phyloP scores from a whole-genome alignment of 257 asterid species.

The Haberlea rhodopensis region DNA sequence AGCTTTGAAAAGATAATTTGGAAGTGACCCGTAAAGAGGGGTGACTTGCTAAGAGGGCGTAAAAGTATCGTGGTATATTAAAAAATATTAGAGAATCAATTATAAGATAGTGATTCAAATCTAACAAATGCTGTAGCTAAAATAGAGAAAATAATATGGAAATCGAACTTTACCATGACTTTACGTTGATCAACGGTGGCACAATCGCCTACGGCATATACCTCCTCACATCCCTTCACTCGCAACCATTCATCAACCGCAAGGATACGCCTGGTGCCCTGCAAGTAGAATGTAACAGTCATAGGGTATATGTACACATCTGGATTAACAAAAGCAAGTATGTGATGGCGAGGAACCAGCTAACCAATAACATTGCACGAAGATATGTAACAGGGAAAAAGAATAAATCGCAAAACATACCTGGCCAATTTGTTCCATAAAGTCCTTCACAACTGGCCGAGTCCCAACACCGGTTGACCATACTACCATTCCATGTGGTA shows the following conservation, averaged over 20 bases:
- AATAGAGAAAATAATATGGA: neutral
- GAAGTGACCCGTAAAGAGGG: neutral
- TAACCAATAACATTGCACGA: neutral
- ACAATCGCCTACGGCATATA: constrained; percentile 94
- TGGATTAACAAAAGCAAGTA: constrained; percentile 4
- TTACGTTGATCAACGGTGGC: constrained; percentile 75
- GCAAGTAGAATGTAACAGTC: constrained; percentile 13
- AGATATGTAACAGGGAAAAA: neutral
- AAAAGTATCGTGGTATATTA: too few species aligned
- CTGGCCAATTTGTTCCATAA: constrained; percentile 89
- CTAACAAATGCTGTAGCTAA: neutral
- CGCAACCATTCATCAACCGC: constrained; percentile 90
- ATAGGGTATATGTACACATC: neutral
- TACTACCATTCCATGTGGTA: constrained; percentile 88
- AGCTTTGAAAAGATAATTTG: neutral
- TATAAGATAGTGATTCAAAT: neutral
- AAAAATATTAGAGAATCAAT: neutral
- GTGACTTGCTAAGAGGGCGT: neutral
- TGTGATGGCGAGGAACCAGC: neutral
- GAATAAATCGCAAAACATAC: constrained; percentile 30
- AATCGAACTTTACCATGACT: constrained; percentile 56
- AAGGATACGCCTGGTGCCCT: constrained; percentile 69
- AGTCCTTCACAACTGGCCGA: constrained; percentile 81
- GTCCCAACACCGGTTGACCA: constrained; percentile 97
- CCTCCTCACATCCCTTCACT: constrained; percentile 78